These are phyloP conservation scores for Fraxinus cuspidata DNA, from an alignment of 257 asterid species.

Conservation along the genomic window DNA sequence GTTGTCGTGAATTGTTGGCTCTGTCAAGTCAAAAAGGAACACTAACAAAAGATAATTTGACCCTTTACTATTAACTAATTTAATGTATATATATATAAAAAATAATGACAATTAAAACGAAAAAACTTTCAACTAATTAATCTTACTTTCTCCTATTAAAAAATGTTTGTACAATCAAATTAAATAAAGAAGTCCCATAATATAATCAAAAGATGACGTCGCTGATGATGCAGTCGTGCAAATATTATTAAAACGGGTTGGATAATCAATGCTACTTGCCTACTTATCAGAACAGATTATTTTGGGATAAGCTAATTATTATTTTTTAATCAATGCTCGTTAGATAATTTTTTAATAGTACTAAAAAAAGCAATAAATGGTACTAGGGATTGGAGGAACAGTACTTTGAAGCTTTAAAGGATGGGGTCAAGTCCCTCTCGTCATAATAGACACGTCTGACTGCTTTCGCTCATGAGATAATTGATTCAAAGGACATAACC, in stretches of 20 bases:
- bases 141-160: not conserved
- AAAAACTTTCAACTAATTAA: not conserved
- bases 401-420: slow-evolving; percentile 35
- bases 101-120: not conserved
- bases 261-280: slow-evolving; percentile 30
- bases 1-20: slow-evolving; percentile 18
- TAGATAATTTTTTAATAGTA: slow-evolving; percentile 7
- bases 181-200: slow-evolving; percentile 18
- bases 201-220: slow-evolving; percentile 53
- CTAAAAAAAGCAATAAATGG: not conserved
- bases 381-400: slow-evolving; percentile 3
- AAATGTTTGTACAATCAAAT: not conserved
- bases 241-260: slow-evolving; percentile 28
- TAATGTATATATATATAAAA: slow-evolving; percentile 1
- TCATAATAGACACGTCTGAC: slow-evolving; percentile 60
- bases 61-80: slow-evolving; percentile 21
- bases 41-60: slow-evolving; percentile 8
- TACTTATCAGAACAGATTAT: slow-evolving; percentile 15
- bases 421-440: slow-evolving; percentile 69
- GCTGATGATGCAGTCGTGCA: slow-evolving; percentile 49
- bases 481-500: slow-evolving; percentile 74
- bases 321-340: too few species aligned
- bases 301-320: slow-evolving; percentile 14
- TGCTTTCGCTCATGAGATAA: slow-evolving; percentile 62
- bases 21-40: slow-evolving; percentile 23